Evolutionary conservation across 106 monocot genomes (phyloP).

Genomic region (Allium cepa): DNA sequence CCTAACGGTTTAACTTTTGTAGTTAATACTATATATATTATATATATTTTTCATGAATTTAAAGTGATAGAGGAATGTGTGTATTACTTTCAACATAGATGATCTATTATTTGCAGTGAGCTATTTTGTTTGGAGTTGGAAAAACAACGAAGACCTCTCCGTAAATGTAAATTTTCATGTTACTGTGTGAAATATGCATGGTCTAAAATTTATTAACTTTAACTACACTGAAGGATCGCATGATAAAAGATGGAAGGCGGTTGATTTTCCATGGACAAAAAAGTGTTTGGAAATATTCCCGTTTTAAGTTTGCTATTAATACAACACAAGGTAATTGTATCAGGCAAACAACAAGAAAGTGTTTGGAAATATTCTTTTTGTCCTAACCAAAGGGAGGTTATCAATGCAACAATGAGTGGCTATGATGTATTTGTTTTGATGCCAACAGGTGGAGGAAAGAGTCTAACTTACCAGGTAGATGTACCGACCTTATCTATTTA

Average conservation of each 20-base stretch:
- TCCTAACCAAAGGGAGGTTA: conserved; percentile 95
- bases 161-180: too few species aligned
- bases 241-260: conserved; percentile 74
- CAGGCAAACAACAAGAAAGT: conserved; percentile 82
- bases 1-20: too few species aligned
- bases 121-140: too few species aligned
- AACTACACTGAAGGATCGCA: conserved; percentile 83
- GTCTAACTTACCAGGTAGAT: conserved; percentile 91
- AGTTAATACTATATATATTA: too few species aligned
- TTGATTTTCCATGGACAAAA: conserved; percentile 73
- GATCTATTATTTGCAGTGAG: too few species aligned
- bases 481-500: too few species aligned
- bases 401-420: conserved; percentile 97
- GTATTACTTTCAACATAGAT: too few species aligned
- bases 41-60: too few species aligned
- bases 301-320: not conserved
- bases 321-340: not conserved
- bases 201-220: conserved; percentile 58
- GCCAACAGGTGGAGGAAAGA: conserved; percentile 99
- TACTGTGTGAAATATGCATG: too few species aligned
- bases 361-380: conserved; percentile 98
- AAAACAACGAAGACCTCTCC: too few species aligned
- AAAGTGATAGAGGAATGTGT: too few species aligned
- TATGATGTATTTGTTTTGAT: conserved; percentile 96
- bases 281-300: conserved; percentile 53